Percentiles rank a stretch among this genome's conserved stretches.
Conservation (phyloP, 257 asterid species). For the Leonotis leonurus region DNA sequence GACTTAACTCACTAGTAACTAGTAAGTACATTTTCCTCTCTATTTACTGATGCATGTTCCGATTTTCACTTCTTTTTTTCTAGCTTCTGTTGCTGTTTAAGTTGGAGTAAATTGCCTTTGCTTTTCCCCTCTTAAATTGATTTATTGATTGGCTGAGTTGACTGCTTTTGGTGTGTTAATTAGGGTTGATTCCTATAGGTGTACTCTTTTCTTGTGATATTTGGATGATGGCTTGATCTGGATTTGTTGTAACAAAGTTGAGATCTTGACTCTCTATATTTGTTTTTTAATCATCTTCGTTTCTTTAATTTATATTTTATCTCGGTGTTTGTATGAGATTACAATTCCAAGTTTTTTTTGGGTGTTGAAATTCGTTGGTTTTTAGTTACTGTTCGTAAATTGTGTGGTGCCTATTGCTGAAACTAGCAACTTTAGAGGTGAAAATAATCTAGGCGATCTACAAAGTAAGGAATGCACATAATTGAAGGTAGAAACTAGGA, state of each 20-base stretch:
- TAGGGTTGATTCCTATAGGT: not conserved
- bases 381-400: not conserved
- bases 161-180: not conserved
- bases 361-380: not conserved
- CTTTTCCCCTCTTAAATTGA: too few relatives aligned
- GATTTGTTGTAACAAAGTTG: not conserved
- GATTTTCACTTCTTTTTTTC: not conserved
- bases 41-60: not conserved
- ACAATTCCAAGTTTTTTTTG: not conserved
- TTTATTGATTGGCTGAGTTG: not conserved
- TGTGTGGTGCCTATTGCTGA: not conserved
- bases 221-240: not conserved
- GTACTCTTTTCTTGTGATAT: not conserved
- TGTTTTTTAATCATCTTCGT: not conserved
- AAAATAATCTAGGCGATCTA: not conserved
- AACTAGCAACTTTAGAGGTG: too few relatives aligned
- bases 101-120: not conserved
- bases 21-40: constrained; percentile 2
- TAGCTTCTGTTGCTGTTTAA: not conserved
- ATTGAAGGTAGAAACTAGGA: too few relatives aligned
- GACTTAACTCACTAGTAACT: too few relatives aligned
- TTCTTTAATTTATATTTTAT: not conserved
- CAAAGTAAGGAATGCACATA: not conserved
- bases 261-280: constrained; percentile 16
- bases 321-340: not conserved